Conservation (phyloP, 805 yeast species). For the Ogataea saltuana region DNA sequence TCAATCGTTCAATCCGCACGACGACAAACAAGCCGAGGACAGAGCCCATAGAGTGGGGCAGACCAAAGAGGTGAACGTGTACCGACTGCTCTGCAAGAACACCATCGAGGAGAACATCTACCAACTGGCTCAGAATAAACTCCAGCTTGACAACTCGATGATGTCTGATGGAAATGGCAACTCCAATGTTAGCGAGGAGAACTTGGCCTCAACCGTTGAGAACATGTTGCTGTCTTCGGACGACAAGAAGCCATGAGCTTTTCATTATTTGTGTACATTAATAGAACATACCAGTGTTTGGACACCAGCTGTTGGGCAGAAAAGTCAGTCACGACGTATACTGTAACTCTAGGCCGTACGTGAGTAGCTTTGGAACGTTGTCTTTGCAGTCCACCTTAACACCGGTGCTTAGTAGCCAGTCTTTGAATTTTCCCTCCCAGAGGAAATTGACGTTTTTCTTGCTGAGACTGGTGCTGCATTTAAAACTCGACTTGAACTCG, state of each 20-base stretch:
- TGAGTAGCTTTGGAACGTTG: conserved; percentile 47
- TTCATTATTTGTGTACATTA: conserved; percentile 8
- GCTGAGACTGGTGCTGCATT: conserved; percentile 67
- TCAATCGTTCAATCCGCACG: conserved; percentile 96
- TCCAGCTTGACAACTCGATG: conserved; percentile 76
- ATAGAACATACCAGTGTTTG: conserved; percentile 8
- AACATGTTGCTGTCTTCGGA: conserved; percentile 39
- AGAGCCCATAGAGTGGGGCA: conserved; percentile 98
- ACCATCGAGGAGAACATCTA: conserved; percentile 90
- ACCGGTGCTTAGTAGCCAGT: conserved; percentile 78
- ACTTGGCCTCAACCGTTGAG: conserved; percentile 54
- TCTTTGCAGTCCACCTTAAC: conserved; percentile 49
- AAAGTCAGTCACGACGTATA: conserved; percentile 57
- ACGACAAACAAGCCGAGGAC: conserved; percentile 98
- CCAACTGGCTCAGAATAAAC: conserved; percentile 83
- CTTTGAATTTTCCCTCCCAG: conserved; percentile 89
- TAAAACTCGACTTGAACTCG: conserved; percentile 69
- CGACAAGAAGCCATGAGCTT: background rate
- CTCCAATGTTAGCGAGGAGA: conserved; percentile 51
- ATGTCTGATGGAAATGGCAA: conserved; percentile 41
- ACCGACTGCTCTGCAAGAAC: conserved; percentile 66
- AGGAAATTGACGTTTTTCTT: conserved; percentile 60
- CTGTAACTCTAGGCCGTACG: conserved; percentile 62
- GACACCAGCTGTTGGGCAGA: too few species aligned
- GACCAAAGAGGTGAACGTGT: conserved; percentile 69